Evolutionary conservation across 1,284 basidiomycete genomes (phyloP).

Genomic region (Phylloboletellus chloephorus): DNA sequence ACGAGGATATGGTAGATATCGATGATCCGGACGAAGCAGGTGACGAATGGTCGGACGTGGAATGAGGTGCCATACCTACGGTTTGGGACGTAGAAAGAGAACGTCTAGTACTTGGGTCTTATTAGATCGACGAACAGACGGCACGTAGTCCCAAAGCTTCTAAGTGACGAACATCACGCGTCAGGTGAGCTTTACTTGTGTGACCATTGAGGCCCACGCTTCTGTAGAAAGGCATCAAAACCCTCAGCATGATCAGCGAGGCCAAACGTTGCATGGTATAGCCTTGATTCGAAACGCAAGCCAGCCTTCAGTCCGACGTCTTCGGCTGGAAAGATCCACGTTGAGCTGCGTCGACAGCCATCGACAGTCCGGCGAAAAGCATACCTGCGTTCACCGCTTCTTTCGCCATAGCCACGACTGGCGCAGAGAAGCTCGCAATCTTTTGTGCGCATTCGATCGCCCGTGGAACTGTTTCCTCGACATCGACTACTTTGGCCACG

Average conservation of each 20-base stretch:
- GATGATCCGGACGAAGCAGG: conserved; percentile 20
- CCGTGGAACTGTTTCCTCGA: conserved; percentile 22
- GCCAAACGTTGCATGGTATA: conserved; percentile 64
- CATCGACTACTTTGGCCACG: conserved; percentile 30
- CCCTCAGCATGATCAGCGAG: conserved; percentile 64
- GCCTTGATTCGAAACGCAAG: conserved; percentile 52
- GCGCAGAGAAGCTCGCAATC: conserved; percentile 30
- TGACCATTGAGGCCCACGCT: conserved; percentile 43
- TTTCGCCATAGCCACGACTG: conserved; percentile 42
- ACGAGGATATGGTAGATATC: conserved; percentile 27
- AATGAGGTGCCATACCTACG: neutral
- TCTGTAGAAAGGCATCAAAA: conserved; percentile 62
- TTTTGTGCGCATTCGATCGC: conserved; percentile 28
- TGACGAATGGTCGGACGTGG: conserved; percentile 17
- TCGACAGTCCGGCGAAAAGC: conserved; percentile 8
- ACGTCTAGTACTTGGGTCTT: neutral
- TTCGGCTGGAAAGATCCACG: conserved; percentile 37
- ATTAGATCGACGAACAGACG: neutral
- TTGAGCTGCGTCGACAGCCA: neutral
- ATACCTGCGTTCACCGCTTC: conserved; percentile 62
- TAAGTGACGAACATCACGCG: neutral
- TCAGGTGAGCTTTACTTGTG: conserved; percentile 16
- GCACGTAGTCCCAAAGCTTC: neutral
- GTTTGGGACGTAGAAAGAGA: neutral
- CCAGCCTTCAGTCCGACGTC: conserved; percentile 57